Percentiles rank a stretch among this genome's conserved stretches.
Conservation (phyloP, 805 yeast genomes). For the Middelhovenomyces tepae region DNA sequence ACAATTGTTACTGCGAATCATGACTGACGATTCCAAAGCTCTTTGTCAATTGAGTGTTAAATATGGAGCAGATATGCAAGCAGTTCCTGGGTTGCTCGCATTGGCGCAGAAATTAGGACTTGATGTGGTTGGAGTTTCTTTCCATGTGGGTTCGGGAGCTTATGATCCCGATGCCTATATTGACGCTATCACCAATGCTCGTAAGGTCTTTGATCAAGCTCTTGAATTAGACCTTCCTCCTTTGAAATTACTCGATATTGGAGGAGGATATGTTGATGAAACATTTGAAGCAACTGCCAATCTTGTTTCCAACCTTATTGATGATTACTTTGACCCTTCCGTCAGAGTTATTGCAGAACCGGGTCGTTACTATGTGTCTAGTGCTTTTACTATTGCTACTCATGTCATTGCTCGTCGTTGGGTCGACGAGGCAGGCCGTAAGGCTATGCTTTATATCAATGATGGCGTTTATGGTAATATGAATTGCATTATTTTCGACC, state of each 20-base stretch:
- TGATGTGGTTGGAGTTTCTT: conserved; percentile 75
- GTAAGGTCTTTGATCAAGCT: conserved; percentile 56
- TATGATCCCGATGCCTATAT: conserved; percentile 56
- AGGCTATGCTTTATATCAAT: conserved; percentile 74
- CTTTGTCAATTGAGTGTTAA: conserved; percentile 80
- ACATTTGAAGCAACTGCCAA: conserved; percentile 49
- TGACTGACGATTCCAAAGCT: conserved; percentile 84
- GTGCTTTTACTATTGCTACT: conserved; percentile 76
- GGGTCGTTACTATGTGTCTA: conserved; percentile 81
- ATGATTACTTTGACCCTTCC: conserved; percentile 38
- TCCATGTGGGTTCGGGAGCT: conserved; percentile 95
- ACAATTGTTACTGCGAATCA: conserved; percentile 65
- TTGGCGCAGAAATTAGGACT: conserved; percentile 55
- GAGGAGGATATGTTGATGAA: conserved; percentile 78
- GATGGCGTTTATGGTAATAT: conserved; percentile 95
- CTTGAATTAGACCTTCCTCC: conserved; percentile 33
- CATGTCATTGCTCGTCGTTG: conserved; percentile 78
- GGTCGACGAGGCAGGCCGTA: conserved; percentile 25
- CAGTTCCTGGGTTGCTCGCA: conserved; percentile 47
- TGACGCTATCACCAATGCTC: conserved; percentile 67
- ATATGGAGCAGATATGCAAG: conserved; percentile 67
- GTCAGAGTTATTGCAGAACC: conserved; percentile 77
- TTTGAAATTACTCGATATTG: conserved; percentile 66
- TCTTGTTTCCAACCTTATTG: conserved; percentile 48
- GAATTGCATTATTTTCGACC: conserved; percentile 90